Evolutionary conservation across 208 protist species (phyloP), one percentile per base, ranked within the genome.

Genomic region (Acanthamoeba culbertsoni): DNA sequence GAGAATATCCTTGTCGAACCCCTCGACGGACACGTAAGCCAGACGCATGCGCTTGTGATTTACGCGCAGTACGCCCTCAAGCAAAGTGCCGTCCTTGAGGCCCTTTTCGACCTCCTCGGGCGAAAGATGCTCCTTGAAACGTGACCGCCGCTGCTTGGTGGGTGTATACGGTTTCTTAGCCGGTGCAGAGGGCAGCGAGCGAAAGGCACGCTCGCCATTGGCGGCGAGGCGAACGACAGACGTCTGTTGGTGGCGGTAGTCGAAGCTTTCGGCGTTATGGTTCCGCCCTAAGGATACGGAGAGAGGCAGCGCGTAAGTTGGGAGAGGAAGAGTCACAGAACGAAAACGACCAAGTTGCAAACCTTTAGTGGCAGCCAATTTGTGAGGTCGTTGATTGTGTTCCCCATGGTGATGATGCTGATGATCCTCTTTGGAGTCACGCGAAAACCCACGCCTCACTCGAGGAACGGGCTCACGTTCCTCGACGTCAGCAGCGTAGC

Each of bases 21-120:
- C 95, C 33, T 95, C 92, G 0, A 94, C 94, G 5, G 95, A 94
- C 16, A 94, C 91, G 53, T 96, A 96, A 18, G 94, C 95, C 33
- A 95, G 63, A 10, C 79, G n/a, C 40, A 82, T 90, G 28, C 75
- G 90, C 45, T 96, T 94, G 26, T 91, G 20, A 79, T 96, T 96
- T 0, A 96, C 93, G 33, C 95, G 42, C 31, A 96, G 26, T 37
- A 93, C 59, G 33, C 84, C 89, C 14, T 93, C 35, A 12, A 86
- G 53, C 45, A 93, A 48, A 1, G 62, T 79, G 26, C 63, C 88
- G 62, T 92, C 88, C 62, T 92, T 71, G 55, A 90, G 82, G 33
- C 82, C 82, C 46, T 68, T 65, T 53, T 90, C 57, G 46, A 90
- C 35, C 23, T 62, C 82, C 57, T 62, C 82, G 40, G 82, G 2